Conservation (phyloP, 2,329 filamentous ascomycete genomes). For the Alternaria triticina region DNA sequence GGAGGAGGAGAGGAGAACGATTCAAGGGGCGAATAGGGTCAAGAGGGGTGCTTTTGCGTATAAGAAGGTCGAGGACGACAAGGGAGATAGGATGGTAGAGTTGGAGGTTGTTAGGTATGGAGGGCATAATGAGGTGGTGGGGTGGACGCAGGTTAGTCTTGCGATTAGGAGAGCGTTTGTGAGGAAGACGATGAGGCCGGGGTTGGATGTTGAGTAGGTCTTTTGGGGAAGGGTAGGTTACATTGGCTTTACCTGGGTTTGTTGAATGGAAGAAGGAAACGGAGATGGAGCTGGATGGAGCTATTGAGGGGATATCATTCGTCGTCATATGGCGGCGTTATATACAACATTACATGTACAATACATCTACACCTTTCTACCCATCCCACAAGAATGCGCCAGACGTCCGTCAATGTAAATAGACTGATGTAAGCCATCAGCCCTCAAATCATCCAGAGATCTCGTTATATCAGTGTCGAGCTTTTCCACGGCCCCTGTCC, state of each 20-base stretch:
- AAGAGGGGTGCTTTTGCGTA: constrained; percentile 47
- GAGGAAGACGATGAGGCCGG: constrained; percentile 45
- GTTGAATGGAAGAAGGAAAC: not conserved
- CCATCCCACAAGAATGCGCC: constrained; percentile 12
- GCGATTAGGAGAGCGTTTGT: constrained; percentile 72
- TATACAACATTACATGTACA: constrained; percentile 25
- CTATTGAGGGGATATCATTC: constrained; percentile 22
- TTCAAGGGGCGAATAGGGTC: constrained; percentile 40
- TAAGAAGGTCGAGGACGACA: constrained; percentile 37
- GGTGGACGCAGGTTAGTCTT: constrained; percentile 67
- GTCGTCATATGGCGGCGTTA: constrained; percentile 3
- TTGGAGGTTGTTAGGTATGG: constrained; percentile 54
- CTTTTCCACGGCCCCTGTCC: not conserved
- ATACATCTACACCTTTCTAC: constrained; percentile 13
- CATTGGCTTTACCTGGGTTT: not conserved
- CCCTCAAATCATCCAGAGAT: not conserved
- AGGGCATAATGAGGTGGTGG: constrained; percentile 72
- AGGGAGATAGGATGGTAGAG: constrained; percentile 41
- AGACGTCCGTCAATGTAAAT: constrained; percentile 11
- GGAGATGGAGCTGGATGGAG: not conserved
- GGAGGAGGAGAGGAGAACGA: constrained; percentile 38
- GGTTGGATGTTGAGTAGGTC: constrained; percentile 37
- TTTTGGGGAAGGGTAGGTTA: not conserved
- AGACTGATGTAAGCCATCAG: constrained; percentile 23
- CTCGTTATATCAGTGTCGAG: not conserved